Base-by-base conservation (phyloP, 192 early-diverging fungal genomes). In the Globomyces pollinis-pini region DNA sequence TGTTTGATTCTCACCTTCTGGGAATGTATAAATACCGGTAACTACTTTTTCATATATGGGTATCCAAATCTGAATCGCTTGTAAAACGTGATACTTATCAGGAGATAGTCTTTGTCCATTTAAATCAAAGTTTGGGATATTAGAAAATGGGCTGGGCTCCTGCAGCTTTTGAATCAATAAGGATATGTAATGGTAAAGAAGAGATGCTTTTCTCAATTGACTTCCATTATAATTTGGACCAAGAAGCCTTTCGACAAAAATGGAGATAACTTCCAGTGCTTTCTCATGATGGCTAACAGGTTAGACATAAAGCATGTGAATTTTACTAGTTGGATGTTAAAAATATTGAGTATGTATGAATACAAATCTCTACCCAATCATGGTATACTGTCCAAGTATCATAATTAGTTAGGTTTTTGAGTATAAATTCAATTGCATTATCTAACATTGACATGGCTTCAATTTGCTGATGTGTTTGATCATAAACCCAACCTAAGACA, bases 11-110 rank as follows among this genome's bases (percentile, higher is more conserved):
- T 64, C 73, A 20, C 65, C 70, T 51, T 63, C 41, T 2, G 77
- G 77, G 52, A 79, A 79, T 9, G 53, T 36, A 29, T 63, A 64
- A 6, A 66, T 30, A 20, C 52, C 42, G 7, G 63, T 64, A n/a
- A 70, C 62, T 20, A 79, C 59, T 41, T 41, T 57, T 56, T 79
- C 77, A 55, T 76, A 79, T 13, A 60, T 20, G n/a, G 68, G 60
- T 18, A 76, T 31, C 9, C 47, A 26, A 15, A 16, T 33, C 20
- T 59, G 66, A 42, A 75, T 49, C 39, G 61, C 26, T 18, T 65
- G 16, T 50, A 53, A 60, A 13, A 33, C 32, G 20, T 49, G 64
- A 7, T 65, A 29, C 21, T 64, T 63, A 26, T 20, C 44, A 20
- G 3, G 44, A 5, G 28, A 26, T 24, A 13, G 44, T n/a, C 23